These are phyloP conservation scores for Phytophthora melonis DNA, from an alignment of 352 stramenopile genomes.

Conservation along the genomic window DNA sequence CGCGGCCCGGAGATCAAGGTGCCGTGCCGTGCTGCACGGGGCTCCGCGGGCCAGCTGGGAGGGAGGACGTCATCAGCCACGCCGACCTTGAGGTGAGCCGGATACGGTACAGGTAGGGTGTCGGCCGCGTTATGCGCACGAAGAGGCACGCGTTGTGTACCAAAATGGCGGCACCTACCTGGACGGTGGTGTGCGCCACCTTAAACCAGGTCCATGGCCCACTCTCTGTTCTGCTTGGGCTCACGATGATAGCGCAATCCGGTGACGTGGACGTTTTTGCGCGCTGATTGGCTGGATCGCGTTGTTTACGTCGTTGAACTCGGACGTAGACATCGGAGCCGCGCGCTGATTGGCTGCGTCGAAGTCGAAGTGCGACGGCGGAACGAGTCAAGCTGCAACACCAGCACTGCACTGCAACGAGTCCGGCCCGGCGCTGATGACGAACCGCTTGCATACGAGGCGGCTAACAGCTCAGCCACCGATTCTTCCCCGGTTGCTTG, in stretches of 20 bases:
- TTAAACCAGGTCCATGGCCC: slow-evolving; percentile 4
- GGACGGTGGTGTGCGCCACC: slow-evolving; percentile 8
- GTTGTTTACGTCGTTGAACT: slow-evolving; percentile 9
- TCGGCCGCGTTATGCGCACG: slow-evolving; percentile 12
- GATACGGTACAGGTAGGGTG: not conserved
- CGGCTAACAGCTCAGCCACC: not conserved
- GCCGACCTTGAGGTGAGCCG: not conserved
- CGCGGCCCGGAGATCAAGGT: not conserved
- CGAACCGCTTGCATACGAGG: not conserved
- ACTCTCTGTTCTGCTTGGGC: slow-evolving; percentile 5
- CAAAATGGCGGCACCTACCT: not conserved
- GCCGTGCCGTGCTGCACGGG: not conserved
- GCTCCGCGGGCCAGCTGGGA: not conserved
- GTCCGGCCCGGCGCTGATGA: not conserved
- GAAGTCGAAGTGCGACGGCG: slow-evolving; percentile 19
- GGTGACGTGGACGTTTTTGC: slow-evolving; percentile 10
- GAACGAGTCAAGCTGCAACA: slow-evolving; percentile 3
- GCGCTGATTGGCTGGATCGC: slow-evolving; percentile 16
- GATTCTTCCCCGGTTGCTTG: no score
- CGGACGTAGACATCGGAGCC: not conserved
- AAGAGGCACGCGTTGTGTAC: slow-evolving; percentile 11
- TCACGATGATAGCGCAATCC: slow-evolving; percentile 14
- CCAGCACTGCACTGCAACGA: not conserved
- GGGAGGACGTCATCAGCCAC: not conserved
- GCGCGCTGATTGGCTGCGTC: not conserved